Evolutionary conservation across 192 early-diverging fungal species (phyloP), one percentile per base, ranked within the genome.

Genomic region (Linnemannia elongata): DNA sequence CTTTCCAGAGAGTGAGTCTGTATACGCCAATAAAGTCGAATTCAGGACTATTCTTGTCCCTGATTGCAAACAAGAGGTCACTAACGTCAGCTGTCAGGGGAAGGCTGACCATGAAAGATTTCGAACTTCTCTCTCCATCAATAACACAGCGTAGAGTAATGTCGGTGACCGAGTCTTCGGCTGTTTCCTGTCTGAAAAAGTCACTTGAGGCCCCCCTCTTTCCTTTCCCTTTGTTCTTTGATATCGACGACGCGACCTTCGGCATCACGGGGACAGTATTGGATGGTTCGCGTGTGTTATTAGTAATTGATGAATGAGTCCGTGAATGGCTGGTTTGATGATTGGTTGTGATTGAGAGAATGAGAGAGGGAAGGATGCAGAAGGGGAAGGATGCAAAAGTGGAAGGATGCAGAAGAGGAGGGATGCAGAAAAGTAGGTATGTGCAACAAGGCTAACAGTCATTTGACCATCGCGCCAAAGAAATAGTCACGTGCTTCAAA

Each of bases 1-100:
- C 66, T 55, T 69, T 36, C 74, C 74, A 76, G 74, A 76, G 69
- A 44, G 0, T 22, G 69, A 72, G 75, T 0, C 49, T 0, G 24
- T 60, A 22, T 72, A 68, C 75, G 60, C 1, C 69, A 22, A 72
- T 49, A 17, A 57, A 36, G 20, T 36, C 27, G 41, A 77, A 66
- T n/a, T 45, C 30, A 45, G 44, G 41, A 24, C 35, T 45, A 22
- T 41, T 82, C 69, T 72, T 36, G 15, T 33, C 22, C 74, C 72
- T 69, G 69, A 77, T 72, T 24, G 63, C 44, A 20, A 72, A 12
- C 75, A 66, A 78, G 77, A 83, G 82, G 39, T 60, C 44, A 38
- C 68, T 27, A 47, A 83, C 38, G 27, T 38, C 38, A 13, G 60
- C 41, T 33, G 70, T 71, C 41, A 54, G 27, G 45, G 39, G 41